Conservation (phyloP, 2,329 filamentous ascomycete genomes). For the Arachnomyces sp. region DNA sequence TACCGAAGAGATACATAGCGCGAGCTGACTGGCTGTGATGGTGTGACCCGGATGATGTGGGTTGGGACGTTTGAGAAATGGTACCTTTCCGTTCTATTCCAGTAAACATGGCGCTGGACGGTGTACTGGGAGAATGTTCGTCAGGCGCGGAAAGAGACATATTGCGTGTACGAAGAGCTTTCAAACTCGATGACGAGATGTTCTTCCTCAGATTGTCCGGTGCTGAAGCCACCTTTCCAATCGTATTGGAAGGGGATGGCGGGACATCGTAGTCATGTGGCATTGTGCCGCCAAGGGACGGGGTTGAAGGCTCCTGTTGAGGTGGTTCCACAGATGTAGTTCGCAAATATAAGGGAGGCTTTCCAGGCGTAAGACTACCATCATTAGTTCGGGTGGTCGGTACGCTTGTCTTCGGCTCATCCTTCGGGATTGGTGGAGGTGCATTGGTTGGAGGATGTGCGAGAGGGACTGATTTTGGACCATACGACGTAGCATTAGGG, state of each 20-base stretch:
- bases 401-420: conserved; percentile 18
- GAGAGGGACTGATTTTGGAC: conserved; percentile 21
- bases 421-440: conserved; percentile 23
- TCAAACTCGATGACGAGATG: conserved; percentile 61
- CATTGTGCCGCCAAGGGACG: conserved; percentile 34
- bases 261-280: conserved; percentile 39
- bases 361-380: conserved; percentile 5
- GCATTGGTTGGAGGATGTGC: conserved; percentile 17
- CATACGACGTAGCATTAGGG: conserved; percentile 18
- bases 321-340: conserved; percentile 29
- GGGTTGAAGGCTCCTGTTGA: conserved; percentile 32
- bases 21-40: no score
- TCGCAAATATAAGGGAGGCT: conserved; percentile 22
- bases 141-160: conserved; percentile 57
- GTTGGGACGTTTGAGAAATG: conserved; percentile 51
- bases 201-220: conserved; percentile 52
- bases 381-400: conserved; percentile 11
- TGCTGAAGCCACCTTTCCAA: conserved; percentile 33
- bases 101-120: conserved; percentile 60
- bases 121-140: conserved; percentile 61
- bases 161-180: conserved; percentile 65
- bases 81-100: conserved; percentile 40
- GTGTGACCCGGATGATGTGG: conserved; percentile 47
- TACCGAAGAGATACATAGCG: conserved; percentile 68
- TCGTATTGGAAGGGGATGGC: conserved; percentile 15